Percentiles rank a stretch among this genome's conserved stretches.
Evolutionary conservation across 2,329 filamentous ascomycete genomes (phyloP).

Genomic region (Parastagonospora avenae): DNA sequence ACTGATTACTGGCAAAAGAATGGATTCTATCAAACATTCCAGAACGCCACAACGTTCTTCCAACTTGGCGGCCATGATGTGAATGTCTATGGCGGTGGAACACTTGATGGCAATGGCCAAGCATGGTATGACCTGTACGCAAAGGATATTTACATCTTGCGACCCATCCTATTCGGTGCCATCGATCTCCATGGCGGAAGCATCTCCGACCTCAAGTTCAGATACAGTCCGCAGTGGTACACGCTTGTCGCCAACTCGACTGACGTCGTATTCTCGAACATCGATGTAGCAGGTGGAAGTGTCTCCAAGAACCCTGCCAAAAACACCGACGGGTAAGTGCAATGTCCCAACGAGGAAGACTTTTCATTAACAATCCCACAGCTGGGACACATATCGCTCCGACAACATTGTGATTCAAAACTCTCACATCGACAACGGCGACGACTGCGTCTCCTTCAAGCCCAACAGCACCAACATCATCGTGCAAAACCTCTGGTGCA

Average conservation of each 20-base stretch:
- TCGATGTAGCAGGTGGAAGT: slow-evolving; percentile 63
- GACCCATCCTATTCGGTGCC: slow-evolving; percentile 63
- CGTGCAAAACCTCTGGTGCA: slow-evolving; percentile 70
- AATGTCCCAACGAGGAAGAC: slow-evolving; percentile 3
- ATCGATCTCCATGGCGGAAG: slow-evolving; percentile 63
- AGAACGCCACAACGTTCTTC: slow-evolving; percentile 71
- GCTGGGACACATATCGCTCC: slow-evolving; percentile 66
- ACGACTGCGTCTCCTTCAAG: slow-evolving; percentile 77
- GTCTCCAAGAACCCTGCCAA: slow-evolving; percentile 61
- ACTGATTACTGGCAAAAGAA: slow-evolving; percentile 71
- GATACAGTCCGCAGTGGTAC: slow-evolving; percentile 67
- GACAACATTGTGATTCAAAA: slow-evolving; percentile 69
- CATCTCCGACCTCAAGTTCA: slow-evolving; percentile 64
- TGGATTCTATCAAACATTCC: slow-evolving; percentile 67
- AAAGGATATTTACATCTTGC: slow-evolving; percentile 60
- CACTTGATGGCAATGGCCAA: slow-evolving; percentile 68
- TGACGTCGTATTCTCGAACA: slow-evolving; percentile 67
- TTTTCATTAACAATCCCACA: neutral
- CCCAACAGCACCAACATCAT: slow-evolving; percentile 73
- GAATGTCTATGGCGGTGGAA: slow-evolving; percentile 70
- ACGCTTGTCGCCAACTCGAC: slow-evolving; percentile 70
- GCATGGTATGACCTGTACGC: slow-evolving; percentile 69
- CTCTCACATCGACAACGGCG: slow-evolving; percentile 67
- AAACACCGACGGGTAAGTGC: slow-evolving; percentile 64
- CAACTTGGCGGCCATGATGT: slow-evolving; percentile 69